A percentile compares a stretch with the other conserved stretches of the same genome.
phyloP scores from a whole-genome alignment of 2,329 filamentous ascomycete genomes.

The Metarhizium sp. region DNA sequence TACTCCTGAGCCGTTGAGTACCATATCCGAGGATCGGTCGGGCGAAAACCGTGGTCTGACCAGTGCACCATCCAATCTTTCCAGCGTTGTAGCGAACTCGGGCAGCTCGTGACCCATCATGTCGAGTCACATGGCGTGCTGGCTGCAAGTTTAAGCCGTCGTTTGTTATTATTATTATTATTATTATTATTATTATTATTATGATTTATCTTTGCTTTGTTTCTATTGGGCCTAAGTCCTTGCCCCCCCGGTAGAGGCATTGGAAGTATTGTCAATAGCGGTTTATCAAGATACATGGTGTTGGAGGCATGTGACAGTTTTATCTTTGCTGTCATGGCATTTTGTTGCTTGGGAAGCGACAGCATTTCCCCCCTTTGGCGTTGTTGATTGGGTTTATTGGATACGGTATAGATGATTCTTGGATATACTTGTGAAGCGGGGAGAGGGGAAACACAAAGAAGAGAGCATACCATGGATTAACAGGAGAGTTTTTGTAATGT shows the following conservation, averaged over 20 bases:
- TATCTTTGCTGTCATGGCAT: not conserved
- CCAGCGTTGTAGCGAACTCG: not conserved
- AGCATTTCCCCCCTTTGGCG: not conserved
- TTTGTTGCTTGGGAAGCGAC: not conserved
- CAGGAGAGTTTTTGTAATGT: not conserved
- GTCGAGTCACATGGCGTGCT: not conserved
- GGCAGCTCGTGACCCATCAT: not conserved
- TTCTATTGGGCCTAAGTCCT: not conserved
- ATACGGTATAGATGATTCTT: not conserved
- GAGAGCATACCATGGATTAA: not conserved
- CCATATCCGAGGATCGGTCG: slow-evolving; percentile 22
- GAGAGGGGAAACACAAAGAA: too few species aligned
- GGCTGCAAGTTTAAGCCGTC: not conserved
- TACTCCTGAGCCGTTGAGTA: slow-evolving; percentile 17
- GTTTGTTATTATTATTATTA: not conserved
- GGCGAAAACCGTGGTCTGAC: slow-evolving; percentile 11
- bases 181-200: not conserved
- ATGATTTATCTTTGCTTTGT: not conserved
- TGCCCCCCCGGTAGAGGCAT: too few species aligned
- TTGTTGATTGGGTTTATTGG: not conserved
- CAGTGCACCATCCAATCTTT: not conserved
- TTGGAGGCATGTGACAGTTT: not conserved
- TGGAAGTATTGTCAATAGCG: too few species aligned
- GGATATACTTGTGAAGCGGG: not conserved
- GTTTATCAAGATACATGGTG: too few species aligned